phyloP scores from a whole-genome alignment of 768 basidiomycete species.

The Clitopilus hobsonii region DNA sequence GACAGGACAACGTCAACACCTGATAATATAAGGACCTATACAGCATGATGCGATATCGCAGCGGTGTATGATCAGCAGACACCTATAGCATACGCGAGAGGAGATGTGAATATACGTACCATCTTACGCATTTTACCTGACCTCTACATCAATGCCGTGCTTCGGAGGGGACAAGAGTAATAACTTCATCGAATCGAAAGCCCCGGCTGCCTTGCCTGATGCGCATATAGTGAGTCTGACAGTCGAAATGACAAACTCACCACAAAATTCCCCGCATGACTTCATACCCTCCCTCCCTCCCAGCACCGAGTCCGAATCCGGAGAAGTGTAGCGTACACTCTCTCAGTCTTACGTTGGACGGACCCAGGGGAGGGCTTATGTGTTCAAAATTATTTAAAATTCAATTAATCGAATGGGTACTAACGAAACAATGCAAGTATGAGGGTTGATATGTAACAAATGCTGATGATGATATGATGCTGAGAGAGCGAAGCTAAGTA shows the following conservation, averaged over 20 bases:
- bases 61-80: no score
- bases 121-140: neutral
- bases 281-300: neutral
- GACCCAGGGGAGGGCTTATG: neutral
- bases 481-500: neutral
- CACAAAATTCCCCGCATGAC: neutral
- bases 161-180: neutral
- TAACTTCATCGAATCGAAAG: no score
- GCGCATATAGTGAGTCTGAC: slow-evolving; percentile 1
- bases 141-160: neutral
- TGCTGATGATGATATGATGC: slow-evolving; percentile 1
- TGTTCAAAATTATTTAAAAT: neutral
- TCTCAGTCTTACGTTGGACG: neutral
- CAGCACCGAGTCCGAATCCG: neutral
- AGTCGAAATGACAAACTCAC: neutral
- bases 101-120: neutral
- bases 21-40: no score
- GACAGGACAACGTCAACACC: no score
- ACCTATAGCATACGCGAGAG: neutral
- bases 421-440: neutral
- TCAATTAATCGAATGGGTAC: neutral
- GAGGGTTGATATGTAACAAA: slow-evolving; percentile 1
- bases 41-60: neutral
- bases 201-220: no score
- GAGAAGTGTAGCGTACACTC: no score